Base-by-base conservation (phyloP, 2,329 filamentous ascomycete species). In the Sphaerostilbella broomeana region DNA sequence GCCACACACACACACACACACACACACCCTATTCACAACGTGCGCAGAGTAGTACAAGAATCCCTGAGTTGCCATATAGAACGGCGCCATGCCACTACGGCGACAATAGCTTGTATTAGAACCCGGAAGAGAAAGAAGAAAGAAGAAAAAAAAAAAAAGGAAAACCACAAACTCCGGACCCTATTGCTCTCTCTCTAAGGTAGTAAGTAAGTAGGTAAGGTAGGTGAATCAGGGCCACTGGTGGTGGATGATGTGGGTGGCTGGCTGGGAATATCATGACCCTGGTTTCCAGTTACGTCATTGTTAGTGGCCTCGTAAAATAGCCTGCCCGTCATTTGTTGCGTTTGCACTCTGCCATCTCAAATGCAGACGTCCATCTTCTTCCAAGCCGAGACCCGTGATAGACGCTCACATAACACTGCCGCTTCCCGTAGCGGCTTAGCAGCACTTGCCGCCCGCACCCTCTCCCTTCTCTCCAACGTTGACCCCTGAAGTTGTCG, bases 361-460 rank as follows among this genome's bases (percentile, higher is more conserved):
- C 32, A 21, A 44, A 36, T 36, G 40, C 32, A 41, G 33, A 33
- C 24, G 42, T 28, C 30, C 30, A 43, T 43, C 25, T 31, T 35
- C 25, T 35, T 21, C 34, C 27, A 37, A 37, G n/a, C n/a, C n/a
- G 33, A 31, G 25, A 8, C 11, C 12, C 8, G 15, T 7, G 12
- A 29, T 29, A 13, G 15, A 13, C 27, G 15, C 15, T 10, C 16
- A n/a, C 27, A 30, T 10, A 10, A 13, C 9, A 13, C 12, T n/a
- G 15, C 27, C 13, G 27, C 27, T 13, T 36, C 9, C 35, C 36
- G 43, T 36, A 27, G 44, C 19, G n/a, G 36, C 35, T 68, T 79
- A 94, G 61, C 86, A 94, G 71, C 87, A 94, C 67, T 87, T 87
- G 57, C 79, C 72, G 39, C 74, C 72, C 43, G 72, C 48, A 44